These are phyloP conservation scores for Mycena olivaceomarginata DNA, from an alignment of 768 basidiomycete species.

Conservation along the genomic window DNA sequence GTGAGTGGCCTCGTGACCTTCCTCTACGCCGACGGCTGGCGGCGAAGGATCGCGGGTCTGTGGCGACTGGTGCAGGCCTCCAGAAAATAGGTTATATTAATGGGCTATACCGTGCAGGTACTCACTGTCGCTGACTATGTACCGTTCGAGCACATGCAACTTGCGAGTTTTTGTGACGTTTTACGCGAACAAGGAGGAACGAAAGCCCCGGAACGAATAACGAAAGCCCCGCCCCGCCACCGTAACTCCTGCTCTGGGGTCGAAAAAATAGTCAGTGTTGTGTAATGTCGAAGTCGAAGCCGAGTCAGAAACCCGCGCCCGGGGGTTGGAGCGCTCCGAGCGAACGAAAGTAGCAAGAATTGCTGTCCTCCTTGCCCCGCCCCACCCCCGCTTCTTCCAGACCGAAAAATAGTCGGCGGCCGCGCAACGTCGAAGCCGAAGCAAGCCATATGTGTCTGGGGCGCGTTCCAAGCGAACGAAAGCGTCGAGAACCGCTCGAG, in stretches of 20 bases:
- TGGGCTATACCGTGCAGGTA: background rate
- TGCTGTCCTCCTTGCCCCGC: too few species aligned
- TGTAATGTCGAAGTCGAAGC: background rate
- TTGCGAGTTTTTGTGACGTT: slow-evolving; percentile 8
- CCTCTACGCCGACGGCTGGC: slow-evolving; percentile 73
- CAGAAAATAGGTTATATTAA: slow-evolving; percentile 50
- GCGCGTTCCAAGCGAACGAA: too few species aligned
- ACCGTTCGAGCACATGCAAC: background rate
- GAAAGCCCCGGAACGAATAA: too few species aligned
- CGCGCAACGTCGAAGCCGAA: too few species aligned
- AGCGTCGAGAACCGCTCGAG: too few species aligned
- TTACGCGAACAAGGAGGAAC: background rate
- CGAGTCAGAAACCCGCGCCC: too few species aligned
- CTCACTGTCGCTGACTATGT: background rate
- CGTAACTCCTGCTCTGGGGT: background rate
- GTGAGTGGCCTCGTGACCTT: slow-evolving; percentile 69
- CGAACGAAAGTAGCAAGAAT: too few species aligned
- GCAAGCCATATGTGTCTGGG: too few species aligned
- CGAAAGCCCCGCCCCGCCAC: background rate
- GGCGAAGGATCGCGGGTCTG: slow-evolving; percentile 66
- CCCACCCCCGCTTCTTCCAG: too few species aligned
- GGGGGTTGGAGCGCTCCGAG: too few species aligned
- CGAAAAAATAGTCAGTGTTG: background rate
- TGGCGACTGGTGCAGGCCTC: slow-evolving; percentile 59
- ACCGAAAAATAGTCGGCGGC: too few species aligned